A percentile compares a stretch with the other conserved stretches of the same genome.
phyloP scores from a whole-genome alignment of 441 rosid genomes.

The Corymbia calophylla region DNA sequence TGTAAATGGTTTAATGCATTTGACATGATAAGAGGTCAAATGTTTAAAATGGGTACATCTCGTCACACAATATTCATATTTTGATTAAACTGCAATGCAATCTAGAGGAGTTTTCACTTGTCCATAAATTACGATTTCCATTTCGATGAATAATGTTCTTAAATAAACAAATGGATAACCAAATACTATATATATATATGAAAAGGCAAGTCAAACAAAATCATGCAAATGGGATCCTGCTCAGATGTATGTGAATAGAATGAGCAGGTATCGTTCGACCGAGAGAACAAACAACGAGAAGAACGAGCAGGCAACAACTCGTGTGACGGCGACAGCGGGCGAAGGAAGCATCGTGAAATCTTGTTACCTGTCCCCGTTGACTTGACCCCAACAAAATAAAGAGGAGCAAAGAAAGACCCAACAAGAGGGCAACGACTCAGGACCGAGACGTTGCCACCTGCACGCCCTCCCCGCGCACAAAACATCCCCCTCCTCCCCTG shows the following conservation, averaged over 20 bases:
- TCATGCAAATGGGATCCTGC: background rate
- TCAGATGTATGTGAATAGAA: background rate
- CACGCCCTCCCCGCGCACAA: background rate
- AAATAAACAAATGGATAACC: background rate
- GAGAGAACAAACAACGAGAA: background rate
- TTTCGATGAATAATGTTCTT: background rate
- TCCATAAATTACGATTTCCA: too few species aligned
- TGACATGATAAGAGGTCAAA: rapidly evolving
- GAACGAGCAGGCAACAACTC: background rate
- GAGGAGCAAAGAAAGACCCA: background rate
- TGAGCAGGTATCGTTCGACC: background rate
- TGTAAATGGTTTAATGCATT: background rate
- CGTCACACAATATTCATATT: background rate
- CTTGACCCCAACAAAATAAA: too few species aligned
- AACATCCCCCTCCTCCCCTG: background rate
- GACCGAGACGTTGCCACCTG: background rate
- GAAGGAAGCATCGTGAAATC: background rate
- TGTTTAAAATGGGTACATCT: background rate
- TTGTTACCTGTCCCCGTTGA: background rate
- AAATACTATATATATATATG: background rate
- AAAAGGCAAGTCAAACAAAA: background rate
- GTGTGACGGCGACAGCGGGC: background rate
- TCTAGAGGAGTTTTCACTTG: rapidly evolving
- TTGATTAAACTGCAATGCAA: rapidly evolving
- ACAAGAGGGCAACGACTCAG: background rate